These are phyloP conservation scores for Phytophthora litchii DNA, from an alignment of 352 stramenopile species.

Conservation along the genomic window DNA sequence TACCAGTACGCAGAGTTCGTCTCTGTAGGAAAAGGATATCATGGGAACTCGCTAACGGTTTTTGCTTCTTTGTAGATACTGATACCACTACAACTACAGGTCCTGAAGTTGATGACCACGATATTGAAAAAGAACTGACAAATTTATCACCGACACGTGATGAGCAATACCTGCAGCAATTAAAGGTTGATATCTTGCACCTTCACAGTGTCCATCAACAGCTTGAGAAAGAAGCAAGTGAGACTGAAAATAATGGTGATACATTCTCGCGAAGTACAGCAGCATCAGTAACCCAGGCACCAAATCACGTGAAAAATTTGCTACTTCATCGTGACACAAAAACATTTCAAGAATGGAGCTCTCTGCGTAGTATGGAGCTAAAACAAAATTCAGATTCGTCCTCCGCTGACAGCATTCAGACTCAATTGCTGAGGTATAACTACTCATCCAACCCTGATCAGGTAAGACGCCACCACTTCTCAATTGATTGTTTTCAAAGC, in stretches of 20 bases:
- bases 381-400: conserved; percentile 4
- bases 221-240: conserved; percentile 22
- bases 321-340: conserved; percentile 57
- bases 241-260: conserved; percentile 9
- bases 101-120: conserved; percentile 3
- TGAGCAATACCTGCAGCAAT: conserved; percentile 56
- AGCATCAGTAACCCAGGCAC: conserved; percentile 11
- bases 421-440: conserved; percentile 52
- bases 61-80: conserved; percentile 5
- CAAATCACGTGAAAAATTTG: conserved; percentile 68
- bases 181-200: conserved; percentile 62
- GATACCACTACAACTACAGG: neutral
- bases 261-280: neutral
- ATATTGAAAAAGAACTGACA: neutral
- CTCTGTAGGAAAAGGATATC: no score
- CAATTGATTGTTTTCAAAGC: neutral
- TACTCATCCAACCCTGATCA: conserved; percentile 52
- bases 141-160: conserved; percentile 17
- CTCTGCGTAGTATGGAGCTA: conserved; percentile 3
- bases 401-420: conserved; percentile 17
- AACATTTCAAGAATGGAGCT: conserved; percentile 20
- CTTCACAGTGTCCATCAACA: conserved; percentile 33
- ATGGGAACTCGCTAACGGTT: no score
- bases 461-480: conserved; percentile 17
- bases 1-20: no score